Evolutionary conservation across 305 asterid species (phyloP), one percentile per base, ranked within the genome.

Genomic region (Fraxinus greggii): DNA sequence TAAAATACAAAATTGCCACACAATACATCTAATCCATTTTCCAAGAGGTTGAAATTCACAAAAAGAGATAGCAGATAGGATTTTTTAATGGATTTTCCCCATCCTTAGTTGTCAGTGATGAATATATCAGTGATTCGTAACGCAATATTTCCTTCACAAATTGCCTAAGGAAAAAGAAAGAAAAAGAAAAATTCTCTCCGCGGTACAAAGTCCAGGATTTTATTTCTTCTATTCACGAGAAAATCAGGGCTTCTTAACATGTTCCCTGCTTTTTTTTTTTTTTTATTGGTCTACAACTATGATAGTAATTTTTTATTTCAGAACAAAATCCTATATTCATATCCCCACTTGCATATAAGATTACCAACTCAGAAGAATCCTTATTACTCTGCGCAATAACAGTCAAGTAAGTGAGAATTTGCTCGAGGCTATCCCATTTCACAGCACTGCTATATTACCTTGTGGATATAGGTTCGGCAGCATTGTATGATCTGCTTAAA

Each of bases 401-500:
- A 81, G 51, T 28, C 72, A 56, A 76, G 76, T 28, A 33, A 76
- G 59, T 78, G 80, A 42, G 48, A 80, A 17, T 38, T 45, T 17
- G 31, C 70, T 78, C 21, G 4, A 70, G 80, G 84, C 75, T 70
- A 81, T 80, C 42, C 29, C 15, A 75, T 79, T 67, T 21, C 78
- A 42, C 51, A 42, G 5, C 23, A 33, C 31, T 28, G 80, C 73
- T n/a, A 45, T 29, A 31, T 83, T 86, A 93, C 98, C 98, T 89
- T 80, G 89, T 80, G 32, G 91, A 78, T 80, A 87, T 80, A 73
- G 92, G 98, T 63, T 83, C 90, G 73, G 82, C 81, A 72, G 76
- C 84, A 87, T 51, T 86, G 77, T 88, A 90, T 19, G 98, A 91
- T 69, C 86, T 54, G 38, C 77, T 86, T 80, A 94, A 81, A 84